These are phyloP conservation scores for Aspergillus cejpii DNA, from an alignment of 2,329 filamentous ascomycete genomes.

Conservation along the genomic window DNA sequence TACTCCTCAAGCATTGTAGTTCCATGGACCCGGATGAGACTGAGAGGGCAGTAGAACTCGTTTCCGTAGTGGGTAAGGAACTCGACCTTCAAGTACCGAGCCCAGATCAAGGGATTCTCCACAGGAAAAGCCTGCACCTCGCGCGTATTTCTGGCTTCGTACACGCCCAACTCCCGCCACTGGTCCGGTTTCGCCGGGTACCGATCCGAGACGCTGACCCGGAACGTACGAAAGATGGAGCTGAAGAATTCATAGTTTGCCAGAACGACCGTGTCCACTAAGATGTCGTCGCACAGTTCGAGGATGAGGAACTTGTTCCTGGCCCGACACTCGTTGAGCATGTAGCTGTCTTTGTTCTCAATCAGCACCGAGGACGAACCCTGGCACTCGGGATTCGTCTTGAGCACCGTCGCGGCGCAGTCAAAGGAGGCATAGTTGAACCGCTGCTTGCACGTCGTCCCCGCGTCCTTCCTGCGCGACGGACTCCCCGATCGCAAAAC, in stretches of 20 bases:
- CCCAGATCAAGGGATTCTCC: conserved; percentile 93
- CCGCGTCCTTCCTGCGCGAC: conserved; percentile 80
- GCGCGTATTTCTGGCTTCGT: conserved; percentile 84
- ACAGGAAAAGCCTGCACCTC: conserved; percentile 92
- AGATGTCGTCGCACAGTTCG: conserved; percentile 77
- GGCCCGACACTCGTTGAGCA: conserved; percentile 84
- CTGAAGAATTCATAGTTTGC: conserved; percentile 99
- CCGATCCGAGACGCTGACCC: conserved; percentile 85
- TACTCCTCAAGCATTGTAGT: conserved; percentile 93
- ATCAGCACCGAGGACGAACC: conserved; percentile 82
- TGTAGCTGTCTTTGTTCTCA: conserved; percentile 98
- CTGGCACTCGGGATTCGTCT: conserved; percentile 79
- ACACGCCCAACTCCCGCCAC: conserved; percentile 82
- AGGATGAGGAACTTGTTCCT: conserved; percentile 91
- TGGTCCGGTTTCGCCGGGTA: conserved; percentile 89
- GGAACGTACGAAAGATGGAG: conserved; percentile 86
- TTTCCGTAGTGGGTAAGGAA: conserved; percentile 91
- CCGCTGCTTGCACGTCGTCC: conserved; percentile 93
- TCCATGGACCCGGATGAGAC: conserved; percentile 83
- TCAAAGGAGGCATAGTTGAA: conserved; percentile 98
- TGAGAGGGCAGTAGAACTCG: conserved; percentile 93
- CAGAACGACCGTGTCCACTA: conserved; percentile 92
- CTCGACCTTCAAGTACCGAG: conserved; percentile 84
- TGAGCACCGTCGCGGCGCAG: conserved; percentile 85
- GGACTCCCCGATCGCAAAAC: conserved; percentile 47